phyloP scores from a whole-genome alignment of 345 rosid species.

The Anastatica hierochuntica region DNA sequence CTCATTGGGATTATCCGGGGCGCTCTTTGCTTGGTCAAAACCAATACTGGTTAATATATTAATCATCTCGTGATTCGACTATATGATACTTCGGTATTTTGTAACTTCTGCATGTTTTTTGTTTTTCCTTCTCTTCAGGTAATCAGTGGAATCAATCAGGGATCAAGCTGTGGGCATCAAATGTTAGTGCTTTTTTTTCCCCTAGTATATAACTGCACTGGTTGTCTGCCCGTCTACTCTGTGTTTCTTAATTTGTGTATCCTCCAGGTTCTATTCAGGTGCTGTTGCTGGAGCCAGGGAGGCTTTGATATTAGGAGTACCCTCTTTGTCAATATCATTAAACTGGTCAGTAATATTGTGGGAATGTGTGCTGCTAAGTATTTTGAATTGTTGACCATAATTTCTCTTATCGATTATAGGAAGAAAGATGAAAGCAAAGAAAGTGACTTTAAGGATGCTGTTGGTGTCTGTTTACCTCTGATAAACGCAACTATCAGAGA shows the following conservation, averaged over 20 bases:
- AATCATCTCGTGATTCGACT: slow-evolving; percentile 5
- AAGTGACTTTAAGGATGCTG: slow-evolving; percentile 89
- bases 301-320: slow-evolving; percentile 78
- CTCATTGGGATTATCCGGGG: slow-evolving; percentile 90
- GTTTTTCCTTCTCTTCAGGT: slow-evolving; percentile 52
- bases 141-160: slow-evolving; percentile 85
- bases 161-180: slow-evolving; percentile 87
- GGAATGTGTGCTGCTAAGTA: background rate
- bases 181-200: slow-evolving; percentile 34
- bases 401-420: slow-evolving; percentile 34
- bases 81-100: background rate
- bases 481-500: slow-evolving; percentile 74
- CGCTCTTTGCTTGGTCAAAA: slow-evolving; percentile 87
- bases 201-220: slow-evolving; percentile 1
- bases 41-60: slow-evolving; percentile 70
- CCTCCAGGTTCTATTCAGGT: slow-evolving; percentile 79
- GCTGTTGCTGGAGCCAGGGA: slow-evolving; percentile 92
- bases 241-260: slow-evolving; percentile 19
- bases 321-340: slow-evolving; percentile 81
- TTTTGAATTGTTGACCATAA: slow-evolving; percentile 1
- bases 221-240: background rate
- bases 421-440: slow-evolving; percentile 89
- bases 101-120: slow-evolving; percentile 3
- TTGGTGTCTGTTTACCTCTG: slow-evolving; percentile 65
- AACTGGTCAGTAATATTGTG: slow-evolving; percentile 52